These are phyloP conservation scores for Pseudonitzschia delicatissima DNA, from an alignment of 108 stramenopile genomes.

Conservation along the genomic window DNA sequence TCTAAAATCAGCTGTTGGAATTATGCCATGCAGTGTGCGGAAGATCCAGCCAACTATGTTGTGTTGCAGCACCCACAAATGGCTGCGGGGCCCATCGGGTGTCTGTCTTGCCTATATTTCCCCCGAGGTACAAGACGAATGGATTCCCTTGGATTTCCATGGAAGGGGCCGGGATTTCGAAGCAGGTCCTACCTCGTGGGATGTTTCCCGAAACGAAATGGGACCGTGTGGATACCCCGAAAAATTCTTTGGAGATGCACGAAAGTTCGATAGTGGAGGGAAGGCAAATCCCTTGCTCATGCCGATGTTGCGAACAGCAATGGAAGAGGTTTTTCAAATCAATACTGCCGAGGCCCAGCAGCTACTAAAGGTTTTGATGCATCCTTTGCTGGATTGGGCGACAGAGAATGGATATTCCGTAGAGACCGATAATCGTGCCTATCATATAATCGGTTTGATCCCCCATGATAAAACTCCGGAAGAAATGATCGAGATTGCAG, in stretches of 20 bases:
- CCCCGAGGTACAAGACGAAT: slow-evolving; percentile 20
- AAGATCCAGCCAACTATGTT: slow-evolving; percentile 28
- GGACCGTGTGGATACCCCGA: slow-evolving; percentile 40
- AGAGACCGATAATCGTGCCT: neutral
- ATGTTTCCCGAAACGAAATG: slow-evolving; percentile 32
- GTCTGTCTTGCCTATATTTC: slow-evolving; percentile 16
- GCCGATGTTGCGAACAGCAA: slow-evolving; percentile 42
- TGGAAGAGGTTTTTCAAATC: slow-evolving; percentile 32
- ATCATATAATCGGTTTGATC: slow-evolving; percentile 47
- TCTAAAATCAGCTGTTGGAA: slow-evolving; percentile 28
- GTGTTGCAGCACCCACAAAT: slow-evolving; percentile 52
- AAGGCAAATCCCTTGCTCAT: slow-evolving; percentile 42
- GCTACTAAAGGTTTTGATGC: slow-evolving; percentile 23
- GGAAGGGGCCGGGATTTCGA: slow-evolving; percentile 31
- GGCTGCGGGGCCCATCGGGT: slow-evolving; percentile 37
- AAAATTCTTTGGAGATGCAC: slow-evolving; percentile 43
- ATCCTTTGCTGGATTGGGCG: slow-evolving; percentile 39
- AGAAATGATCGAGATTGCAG: slow-evolving; percentile 32
- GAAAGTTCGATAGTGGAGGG: slow-evolving; percentile 56
- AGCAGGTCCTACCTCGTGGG: slow-evolving; percentile 11
- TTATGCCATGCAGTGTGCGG: slow-evolving; percentile 27
- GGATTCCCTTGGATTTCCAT: slow-evolving; percentile 56
- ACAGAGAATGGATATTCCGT: slow-evolving; percentile 9
- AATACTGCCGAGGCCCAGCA: slow-evolving; percentile 24
- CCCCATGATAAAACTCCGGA: slow-evolving; percentile 18